phyloP scores from a whole-genome alignment of 371 early-diverging fungal species.

The Mycotypha africana region DNA sequence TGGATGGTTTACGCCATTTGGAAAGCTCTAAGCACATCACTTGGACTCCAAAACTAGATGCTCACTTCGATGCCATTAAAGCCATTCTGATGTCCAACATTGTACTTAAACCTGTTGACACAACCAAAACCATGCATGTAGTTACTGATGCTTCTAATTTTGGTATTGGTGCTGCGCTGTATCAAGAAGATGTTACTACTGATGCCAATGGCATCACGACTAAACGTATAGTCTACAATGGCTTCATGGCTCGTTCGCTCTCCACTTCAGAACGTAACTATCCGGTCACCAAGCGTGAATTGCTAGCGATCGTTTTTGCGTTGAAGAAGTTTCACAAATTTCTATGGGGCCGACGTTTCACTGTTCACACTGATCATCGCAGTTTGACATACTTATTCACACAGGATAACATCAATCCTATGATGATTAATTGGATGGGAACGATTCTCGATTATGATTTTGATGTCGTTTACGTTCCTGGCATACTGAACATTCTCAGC shows the following conservation, averaged over 20 bases:
- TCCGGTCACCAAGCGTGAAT: neutral
- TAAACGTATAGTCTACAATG: constrained; percentile 7
- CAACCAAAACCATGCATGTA: constrained; percentile 15
- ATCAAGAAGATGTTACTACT: too few species aligned
- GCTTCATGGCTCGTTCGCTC: constrained; percentile 8
- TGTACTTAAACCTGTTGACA: constrained; percentile 18
- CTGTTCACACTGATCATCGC: constrained; percentile 16
- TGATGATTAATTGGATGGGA: too few species aligned
- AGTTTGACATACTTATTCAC: too few species aligned
- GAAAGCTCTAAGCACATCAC: neutral
- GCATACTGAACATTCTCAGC: too few species aligned
- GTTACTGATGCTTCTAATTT: constrained; percentile 37
- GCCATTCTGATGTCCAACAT: neutral
- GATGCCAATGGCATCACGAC: too few species aligned
- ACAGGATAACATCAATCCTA: too few species aligned
- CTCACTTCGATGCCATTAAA: constrained; percentile 7
- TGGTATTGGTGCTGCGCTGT: constrained; percentile 31
- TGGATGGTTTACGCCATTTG: constrained; percentile 12
- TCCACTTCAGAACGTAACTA: neutral
- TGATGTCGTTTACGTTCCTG: too few species aligned
- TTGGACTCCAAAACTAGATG: constrained; percentile 6
- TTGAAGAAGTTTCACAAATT: constrained; percentile 25
- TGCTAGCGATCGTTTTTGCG: constrained; percentile 12
- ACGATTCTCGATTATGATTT: too few species aligned
- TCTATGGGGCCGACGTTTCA: constrained; percentile 22